Conservation (phyloP, 805 yeast species). For the Phaffomyces antillensis region DNA sequence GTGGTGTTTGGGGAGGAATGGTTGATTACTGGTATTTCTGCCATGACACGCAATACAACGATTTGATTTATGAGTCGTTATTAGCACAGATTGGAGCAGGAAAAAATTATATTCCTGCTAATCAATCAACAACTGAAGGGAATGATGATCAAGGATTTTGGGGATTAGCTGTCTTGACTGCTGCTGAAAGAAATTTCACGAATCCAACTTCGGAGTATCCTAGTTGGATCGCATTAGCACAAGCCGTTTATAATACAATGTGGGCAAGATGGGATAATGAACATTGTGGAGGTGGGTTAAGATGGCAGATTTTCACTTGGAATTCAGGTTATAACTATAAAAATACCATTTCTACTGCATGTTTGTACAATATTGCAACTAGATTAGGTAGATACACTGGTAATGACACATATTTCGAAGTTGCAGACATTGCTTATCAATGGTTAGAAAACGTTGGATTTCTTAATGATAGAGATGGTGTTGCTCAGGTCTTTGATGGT, state of each 20-base stretch:
- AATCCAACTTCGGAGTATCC: constrained; percentile 40
- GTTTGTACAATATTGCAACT: constrained; percentile 55
- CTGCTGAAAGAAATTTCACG: constrained; percentile 55
- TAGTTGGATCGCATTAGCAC: constrained; percentile 53
- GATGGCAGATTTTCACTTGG: constrained; percentile 73
- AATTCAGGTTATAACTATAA: constrained; percentile 63
- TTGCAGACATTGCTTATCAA: constrained; percentile 48
- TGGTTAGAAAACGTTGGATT: constrained; percentile 50
- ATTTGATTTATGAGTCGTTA: constrained; percentile 50
- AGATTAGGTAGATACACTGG: constrained; percentile 57
- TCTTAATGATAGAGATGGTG: constrained; percentile 29
- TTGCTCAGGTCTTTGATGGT: constrained; percentile 47
- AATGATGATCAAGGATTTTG: constrained; percentile 73
- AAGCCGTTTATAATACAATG: constrained; percentile 60
- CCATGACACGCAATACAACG: constrained; percentile 59
- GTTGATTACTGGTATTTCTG: constrained; percentile 70
- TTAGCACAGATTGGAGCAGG: constrained; percentile 38
- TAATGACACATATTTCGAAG: constrained; percentile 45
- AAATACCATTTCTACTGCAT: constrained; percentile 57
- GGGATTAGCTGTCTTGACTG: constrained; percentile 62
- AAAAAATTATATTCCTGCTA: constrained; percentile 53
- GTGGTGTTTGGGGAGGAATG: constrained; percentile 68
- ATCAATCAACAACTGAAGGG: constrained; percentile 63
- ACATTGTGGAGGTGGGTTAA: constrained; percentile 56
- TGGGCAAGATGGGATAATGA: constrained; percentile 52